Evolutionary conservation across 1,284 basidiomycete species (phyloP), one percentile per base, ranked within the genome.

Genomic region (Rhodotorula sp.): DNA sequence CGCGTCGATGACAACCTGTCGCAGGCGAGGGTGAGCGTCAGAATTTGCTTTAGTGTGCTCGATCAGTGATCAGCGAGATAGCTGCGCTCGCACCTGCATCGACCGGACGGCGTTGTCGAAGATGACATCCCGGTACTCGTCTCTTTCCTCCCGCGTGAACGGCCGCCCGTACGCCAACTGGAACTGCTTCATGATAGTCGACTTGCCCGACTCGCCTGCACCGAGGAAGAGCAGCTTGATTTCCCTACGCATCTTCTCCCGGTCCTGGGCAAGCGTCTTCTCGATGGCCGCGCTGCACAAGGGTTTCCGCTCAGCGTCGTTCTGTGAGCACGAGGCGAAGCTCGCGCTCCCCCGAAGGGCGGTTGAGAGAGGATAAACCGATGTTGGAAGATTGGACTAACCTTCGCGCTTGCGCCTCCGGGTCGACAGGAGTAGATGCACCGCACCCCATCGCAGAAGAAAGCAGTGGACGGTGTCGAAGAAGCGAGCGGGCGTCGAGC

Each of bases 161-260:
- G 68, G 63, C 22, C 22, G 24, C 48, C 59, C 68, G 17, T 69
- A 65, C 24, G 56, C 51, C 0, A 69, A 44, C 29, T 59, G 60
- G 56, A 66, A 62, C 47, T 70, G 68, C 60, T 80, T 80, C 63
- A 79, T 70, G 56, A 80, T 78, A 19, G 79, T 80, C 24, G 78
- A 78, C 69, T 80, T 80, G 62, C 79, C 79, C 22, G 75, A 77
- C 68, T 80, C 79, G 68, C 80, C 80, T 4, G 80, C 79, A 29
- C 79, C 79, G n/a, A 55, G 46, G 49, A 62, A 54, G 5, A 67
- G n/a, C 60, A 59, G 54, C 39, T 60, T 66, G 59, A 66, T 53
- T 46, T 66, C 58, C 2, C 59, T 74, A 61, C 72, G 73, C 56
- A 75, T 73, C 19, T 75, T 76, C 30, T 77, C 65, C 9, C 77